Conservation (phyloP, 176 grass and related monocot genomes). For the Carex scoparia region DNA sequence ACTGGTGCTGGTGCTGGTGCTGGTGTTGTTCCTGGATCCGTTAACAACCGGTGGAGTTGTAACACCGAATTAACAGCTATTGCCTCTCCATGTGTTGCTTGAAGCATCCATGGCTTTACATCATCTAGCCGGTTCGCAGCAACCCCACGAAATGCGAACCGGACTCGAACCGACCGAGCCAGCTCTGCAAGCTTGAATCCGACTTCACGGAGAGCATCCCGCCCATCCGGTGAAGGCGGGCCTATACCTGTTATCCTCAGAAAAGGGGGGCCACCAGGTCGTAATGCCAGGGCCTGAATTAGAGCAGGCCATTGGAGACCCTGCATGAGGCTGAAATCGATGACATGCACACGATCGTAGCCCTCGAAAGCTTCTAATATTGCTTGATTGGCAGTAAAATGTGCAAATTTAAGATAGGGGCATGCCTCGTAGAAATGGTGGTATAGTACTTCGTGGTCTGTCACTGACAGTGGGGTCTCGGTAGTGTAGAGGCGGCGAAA, state of each 20-base stretch:
- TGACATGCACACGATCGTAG: constrained; percentile 50
- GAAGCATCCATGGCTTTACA: constrained; percentile 82
- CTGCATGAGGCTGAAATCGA: constrained; percentile 96
- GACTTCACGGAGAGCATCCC: constrained; percentile 77
- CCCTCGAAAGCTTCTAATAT: constrained; percentile 86
- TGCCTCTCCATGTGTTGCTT: constrained; percentile 56
- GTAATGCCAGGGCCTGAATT: constrained; percentile 83
- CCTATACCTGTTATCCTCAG: constrained; percentile 92
- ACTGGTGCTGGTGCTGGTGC: constrained; percentile 40
- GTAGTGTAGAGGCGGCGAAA: constrained; percentile 47
- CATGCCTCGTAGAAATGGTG: constrained; percentile 94
- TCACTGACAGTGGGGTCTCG: neutral
- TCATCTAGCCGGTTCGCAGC: constrained; percentile 70
- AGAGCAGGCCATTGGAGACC: constrained; percentile 92
- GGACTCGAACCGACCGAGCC: constrained; percentile 63
- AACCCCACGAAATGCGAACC: constrained; percentile 84
- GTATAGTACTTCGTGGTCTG: constrained; percentile 51
- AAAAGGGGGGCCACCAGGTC: constrained; percentile 68
- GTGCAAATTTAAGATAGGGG: constrained; percentile 96
- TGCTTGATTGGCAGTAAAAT: constrained; percentile 95
- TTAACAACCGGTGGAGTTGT: constrained; percentile 79
- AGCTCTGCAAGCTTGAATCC: constrained; percentile 77
- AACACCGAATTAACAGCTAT: constrained; percentile 83
- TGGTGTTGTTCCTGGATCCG: constrained; percentile 18
- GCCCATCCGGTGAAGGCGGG: constrained; percentile 51